Evolutionary conservation across 345 rosid genomes (phyloP).

Genomic region (Odontarrhena argentea): DNA sequence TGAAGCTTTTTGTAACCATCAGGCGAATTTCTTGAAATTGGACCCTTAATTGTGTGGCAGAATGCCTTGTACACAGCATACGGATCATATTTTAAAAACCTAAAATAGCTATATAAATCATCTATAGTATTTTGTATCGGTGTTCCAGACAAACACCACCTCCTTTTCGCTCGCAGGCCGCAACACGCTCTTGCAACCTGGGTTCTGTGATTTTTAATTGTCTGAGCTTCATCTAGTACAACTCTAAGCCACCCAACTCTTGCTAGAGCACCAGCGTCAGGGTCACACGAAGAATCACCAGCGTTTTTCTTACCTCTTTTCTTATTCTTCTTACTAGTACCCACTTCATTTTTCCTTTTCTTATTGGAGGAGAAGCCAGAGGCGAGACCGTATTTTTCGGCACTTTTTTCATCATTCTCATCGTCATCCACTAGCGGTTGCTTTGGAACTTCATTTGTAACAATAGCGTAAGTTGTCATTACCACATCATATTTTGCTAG

Average conservation of each 20-base stretch:
- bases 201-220: conserved; percentile 95
- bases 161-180: conserved; percentile 88
- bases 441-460: conserved; percentile 92
- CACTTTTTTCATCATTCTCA: conserved; percentile 66
- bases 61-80: conserved; percentile 72
- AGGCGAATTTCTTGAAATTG: conserved; percentile 66
- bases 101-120: conserved; percentile 94
- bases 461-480: conserved; percentile 86
- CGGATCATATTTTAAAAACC: conserved; percentile 89
- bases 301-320: conserved; percentile 67
- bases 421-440: conserved; percentile 78
- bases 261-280: conserved; percentile 74
- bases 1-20: conserved; percentile 93
- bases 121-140: conserved; percentile 91
- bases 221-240: conserved; percentile 96
- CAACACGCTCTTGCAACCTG: conserved; percentile 98
- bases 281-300: conserved; percentile 56
- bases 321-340: conserved; percentile 54
- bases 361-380: conserved; percentile 59
- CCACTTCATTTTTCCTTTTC: conserved; percentile 55
- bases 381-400: conserved; percentile 64
- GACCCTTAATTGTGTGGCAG: conserved; percentile 62
- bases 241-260: conserved; percentile 83
- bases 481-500: conserved; percentile 90
- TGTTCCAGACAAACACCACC: conserved; percentile 99